Conservation (phyloP, 768 basidiomycete genomes). For the Mycena rosella region DNA sequence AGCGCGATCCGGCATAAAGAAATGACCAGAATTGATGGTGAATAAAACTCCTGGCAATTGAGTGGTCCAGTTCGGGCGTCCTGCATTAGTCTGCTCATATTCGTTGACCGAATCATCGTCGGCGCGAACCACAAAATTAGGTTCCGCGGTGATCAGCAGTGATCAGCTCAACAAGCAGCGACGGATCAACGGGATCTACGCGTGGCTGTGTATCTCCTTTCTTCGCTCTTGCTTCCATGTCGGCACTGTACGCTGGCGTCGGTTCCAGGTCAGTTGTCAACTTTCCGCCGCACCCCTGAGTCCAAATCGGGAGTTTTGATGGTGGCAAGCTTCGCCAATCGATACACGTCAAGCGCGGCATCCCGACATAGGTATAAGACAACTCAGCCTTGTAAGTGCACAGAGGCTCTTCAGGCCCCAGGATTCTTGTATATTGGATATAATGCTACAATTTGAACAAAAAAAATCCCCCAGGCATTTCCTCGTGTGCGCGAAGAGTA, state of each 20-base stretch:
- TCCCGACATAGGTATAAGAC: no score
- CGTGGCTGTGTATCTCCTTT: not conserved
- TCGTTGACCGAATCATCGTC: not conserved
- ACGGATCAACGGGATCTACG: not conserved
- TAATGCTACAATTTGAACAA: no score
- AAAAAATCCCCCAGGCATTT: no score
- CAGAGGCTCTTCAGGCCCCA: no score
- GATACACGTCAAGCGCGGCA: no score
- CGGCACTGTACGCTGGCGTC: not conserved
- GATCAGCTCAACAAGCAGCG: not conserved
- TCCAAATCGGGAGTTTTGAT: no score
- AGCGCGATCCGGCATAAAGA: not conserved
- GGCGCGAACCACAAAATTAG: not conserved
- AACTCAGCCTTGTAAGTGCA: no score
- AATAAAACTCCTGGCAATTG: not conserved
- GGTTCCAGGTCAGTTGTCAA: no score
- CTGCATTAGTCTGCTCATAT: not conserved
- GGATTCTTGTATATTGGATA: no score
- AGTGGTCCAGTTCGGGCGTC: not conserved
- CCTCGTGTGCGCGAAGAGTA: no score
- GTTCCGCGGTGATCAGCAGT: not conserved
- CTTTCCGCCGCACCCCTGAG: no score
- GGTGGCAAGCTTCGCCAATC: no score
- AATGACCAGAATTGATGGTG: conserved; percentile 1
- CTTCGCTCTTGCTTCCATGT: not conserved